These are phyloP conservation scores for Immersiporthe knoxdaviesiana DNA, from an alignment of 2,329 filamentous ascomycete genomes.

Conservation along the genomic window DNA sequence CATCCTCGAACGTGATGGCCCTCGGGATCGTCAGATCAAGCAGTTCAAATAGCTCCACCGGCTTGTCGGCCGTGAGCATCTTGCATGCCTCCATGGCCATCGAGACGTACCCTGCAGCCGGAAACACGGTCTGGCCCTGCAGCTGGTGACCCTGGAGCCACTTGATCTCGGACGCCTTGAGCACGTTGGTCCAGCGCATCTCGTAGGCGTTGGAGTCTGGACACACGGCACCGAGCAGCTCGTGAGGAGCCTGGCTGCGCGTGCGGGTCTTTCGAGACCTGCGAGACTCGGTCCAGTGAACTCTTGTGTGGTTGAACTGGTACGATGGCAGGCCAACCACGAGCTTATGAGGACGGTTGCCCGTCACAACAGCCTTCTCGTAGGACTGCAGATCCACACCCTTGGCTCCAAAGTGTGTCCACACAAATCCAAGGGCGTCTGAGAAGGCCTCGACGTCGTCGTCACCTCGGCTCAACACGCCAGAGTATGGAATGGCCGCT, in stretches of 20 bases:
- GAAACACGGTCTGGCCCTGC: constrained; percentile 44
- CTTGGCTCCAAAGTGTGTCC: constrained; percentile 13
- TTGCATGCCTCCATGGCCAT: constrained; percentile 32
- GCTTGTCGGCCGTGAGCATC: background rate
- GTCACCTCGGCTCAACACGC: constrained; percentile 31
- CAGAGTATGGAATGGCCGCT: constrained; percentile 33
- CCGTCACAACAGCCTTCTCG: constrained; percentile 11
- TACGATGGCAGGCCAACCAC: constrained; percentile 27
- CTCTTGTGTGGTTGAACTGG: constrained; percentile 24
- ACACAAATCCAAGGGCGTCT: constrained; percentile 30
- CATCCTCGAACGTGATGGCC: constrained; percentile 31
- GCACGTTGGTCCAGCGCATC: constrained; percentile 35
- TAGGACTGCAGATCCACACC: constrained; percentile 15
- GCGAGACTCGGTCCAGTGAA: constrained; percentile 26
- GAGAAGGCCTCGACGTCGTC: constrained; percentile 32
- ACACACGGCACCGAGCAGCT: constrained; percentile 23
- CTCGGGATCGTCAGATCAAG: constrained; percentile 31
- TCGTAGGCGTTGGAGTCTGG: constrained; percentile 17
- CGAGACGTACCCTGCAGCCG: constrained; percentile 36
- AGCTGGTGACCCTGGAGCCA: constrained; percentile 47
- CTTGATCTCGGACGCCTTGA: constrained; percentile 34
- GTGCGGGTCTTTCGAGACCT: constrained; percentile 10
- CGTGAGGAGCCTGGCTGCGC: constrained; percentile 21
- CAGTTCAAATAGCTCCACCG: constrained; percentile 29
- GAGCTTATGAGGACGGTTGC: constrained; percentile 10